Percentiles rank a stretch among this genome's conserved stretches.
Conservation (phyloP, 2,329 filamentous ascomycete species). For the Penicillium sp. region DNA sequence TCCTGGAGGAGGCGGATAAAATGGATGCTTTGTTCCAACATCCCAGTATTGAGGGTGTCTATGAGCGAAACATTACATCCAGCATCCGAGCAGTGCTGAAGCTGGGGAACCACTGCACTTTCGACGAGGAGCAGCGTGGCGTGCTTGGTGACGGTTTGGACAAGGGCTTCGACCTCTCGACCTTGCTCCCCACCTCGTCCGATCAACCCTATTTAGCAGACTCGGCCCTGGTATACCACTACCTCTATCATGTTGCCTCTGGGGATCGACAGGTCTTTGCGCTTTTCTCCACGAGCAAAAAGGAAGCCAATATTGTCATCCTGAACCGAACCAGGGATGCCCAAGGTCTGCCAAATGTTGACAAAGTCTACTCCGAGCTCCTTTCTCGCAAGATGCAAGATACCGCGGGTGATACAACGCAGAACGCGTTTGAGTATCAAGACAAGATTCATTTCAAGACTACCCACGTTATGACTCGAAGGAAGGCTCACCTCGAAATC, state of each 20-base stretch:
- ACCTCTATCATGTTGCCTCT: conserved; percentile 85
- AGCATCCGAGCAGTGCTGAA: conserved; percentile 82
- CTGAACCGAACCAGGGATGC: conserved; percentile 74
- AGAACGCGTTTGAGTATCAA: conserved; percentile 80
- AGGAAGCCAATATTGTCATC: conserved; percentile 81
- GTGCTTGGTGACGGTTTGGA: conserved; percentile 90
- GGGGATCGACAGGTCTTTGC: conserved; percentile 92
- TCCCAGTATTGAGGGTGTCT: conserved; percentile 91
- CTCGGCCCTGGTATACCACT: conserved; percentile 74
- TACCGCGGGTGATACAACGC: conserved; percentile 64
- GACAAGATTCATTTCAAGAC: conserved; percentile 79
- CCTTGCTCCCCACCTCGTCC: conserved; percentile 62
- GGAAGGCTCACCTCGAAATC: conserved; percentile 84
- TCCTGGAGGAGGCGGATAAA: conserved; percentile 77
- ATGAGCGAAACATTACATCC: conserved; percentile 87
- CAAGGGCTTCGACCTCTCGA: conserved; percentile 80
- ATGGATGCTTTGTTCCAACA: conserved; percentile 82
- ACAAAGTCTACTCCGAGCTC: conserved; percentile 78
- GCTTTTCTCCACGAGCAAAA: conserved; percentile 75
- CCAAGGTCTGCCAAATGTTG: conserved; percentile 83
- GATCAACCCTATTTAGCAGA: conserved; percentile 72
- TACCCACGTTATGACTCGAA: conserved; percentile 78
- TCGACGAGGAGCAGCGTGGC: conserved; percentile 83
- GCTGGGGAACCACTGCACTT: conserved; percentile 84
- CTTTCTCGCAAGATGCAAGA: conserved; percentile 60